Evolutionary conservation across 1,284 basidiomycete genomes (phyloP).

Genomic region (Cronartium quercuum): DNA sequence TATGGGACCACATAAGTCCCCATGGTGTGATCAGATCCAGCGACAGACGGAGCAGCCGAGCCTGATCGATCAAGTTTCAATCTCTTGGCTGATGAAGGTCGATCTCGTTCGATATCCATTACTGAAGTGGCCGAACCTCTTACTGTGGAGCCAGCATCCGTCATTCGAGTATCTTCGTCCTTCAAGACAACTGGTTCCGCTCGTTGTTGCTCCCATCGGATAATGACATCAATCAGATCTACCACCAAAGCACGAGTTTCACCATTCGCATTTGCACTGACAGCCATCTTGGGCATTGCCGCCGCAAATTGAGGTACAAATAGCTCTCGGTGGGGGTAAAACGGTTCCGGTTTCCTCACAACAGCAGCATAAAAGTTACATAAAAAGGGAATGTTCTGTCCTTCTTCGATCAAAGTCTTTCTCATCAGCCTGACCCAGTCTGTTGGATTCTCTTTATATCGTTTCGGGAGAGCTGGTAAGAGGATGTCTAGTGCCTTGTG

Average conservation of each 20-base stretch:
- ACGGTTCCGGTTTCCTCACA: constrained; percentile 81
- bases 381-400: constrained; percentile 70
- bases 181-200: constrained; percentile 55
- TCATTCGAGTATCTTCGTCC: constrained; percentile 39
- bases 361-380: constrained; percentile 87
- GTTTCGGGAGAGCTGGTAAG: constrained; percentile 69
- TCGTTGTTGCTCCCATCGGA: constrained; percentile 50
- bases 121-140: constrained; percentile 38
- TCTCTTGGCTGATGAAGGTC: constrained; percentile 42
- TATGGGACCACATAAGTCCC: constrained; percentile 65
- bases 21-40: constrained; percentile 23
- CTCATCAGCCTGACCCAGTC: constrained; percentile 87
- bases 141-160: constrained; percentile 6
- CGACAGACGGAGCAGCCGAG: constrained; percentile 39
- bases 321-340: constrained; percentile 85
- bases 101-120: constrained; percentile 50
- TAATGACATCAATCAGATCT: constrained; percentile 51
- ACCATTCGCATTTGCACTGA: constrained; percentile 60
- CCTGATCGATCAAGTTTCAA: constrained; percentile 26
- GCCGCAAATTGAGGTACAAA: constrained; percentile 96
- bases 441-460: constrained; percentile 57
- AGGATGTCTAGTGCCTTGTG: constrained; percentile 84
- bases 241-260: constrained; percentile 66
- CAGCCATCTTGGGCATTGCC: constrained; percentile 78
- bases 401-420: constrained; percentile 82